Evolutionary conservation across 345 rosid species (phyloP).

Genomic region (Populus ilicifolia): DNA sequence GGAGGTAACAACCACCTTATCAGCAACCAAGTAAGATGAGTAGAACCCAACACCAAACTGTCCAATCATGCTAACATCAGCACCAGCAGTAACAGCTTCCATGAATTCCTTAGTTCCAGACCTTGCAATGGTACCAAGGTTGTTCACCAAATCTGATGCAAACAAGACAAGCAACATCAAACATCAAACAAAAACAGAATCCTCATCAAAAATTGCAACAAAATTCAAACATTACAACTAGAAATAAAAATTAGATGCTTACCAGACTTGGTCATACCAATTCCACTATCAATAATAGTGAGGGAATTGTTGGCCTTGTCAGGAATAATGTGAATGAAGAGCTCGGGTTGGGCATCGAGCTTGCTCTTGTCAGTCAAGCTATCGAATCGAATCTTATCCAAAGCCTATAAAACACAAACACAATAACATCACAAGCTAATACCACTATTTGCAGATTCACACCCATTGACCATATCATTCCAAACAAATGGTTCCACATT

Average conservation of each 20-base stretch:
- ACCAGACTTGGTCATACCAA: constrained; percentile 8
- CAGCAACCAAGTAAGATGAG: constrained; percentile 5
- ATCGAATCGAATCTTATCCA: constrained; percentile 8
- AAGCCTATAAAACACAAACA: neutral
- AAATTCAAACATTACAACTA: neutral
- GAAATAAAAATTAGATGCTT: neutral
- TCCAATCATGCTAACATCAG: constrained; percentile 7
- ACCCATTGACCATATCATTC: neutral
- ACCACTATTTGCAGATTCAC: neutral
- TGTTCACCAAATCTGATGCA: neutral
- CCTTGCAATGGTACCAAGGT: constrained; percentile 8
- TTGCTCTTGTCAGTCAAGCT: constrained; percentile 9
- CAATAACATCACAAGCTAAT: neutral
- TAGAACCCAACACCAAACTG: constrained; percentile 14
- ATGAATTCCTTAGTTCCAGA: constrained; percentile 4
- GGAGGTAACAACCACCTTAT: constrained; percentile 6
- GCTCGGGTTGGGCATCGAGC: constrained; percentile 7
- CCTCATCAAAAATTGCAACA: neutral
- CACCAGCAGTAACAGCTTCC: constrained; percentile 4
- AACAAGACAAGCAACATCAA: neutral
- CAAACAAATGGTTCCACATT: neutral
- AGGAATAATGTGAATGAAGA: neutral
- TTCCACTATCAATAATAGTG: constrained; percentile 2
- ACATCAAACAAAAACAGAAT: neutral
- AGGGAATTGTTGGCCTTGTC: neutral